phyloP scores from a whole-genome alignment of 108 stramenopile species.

The Nitzschia sp. region DNA sequence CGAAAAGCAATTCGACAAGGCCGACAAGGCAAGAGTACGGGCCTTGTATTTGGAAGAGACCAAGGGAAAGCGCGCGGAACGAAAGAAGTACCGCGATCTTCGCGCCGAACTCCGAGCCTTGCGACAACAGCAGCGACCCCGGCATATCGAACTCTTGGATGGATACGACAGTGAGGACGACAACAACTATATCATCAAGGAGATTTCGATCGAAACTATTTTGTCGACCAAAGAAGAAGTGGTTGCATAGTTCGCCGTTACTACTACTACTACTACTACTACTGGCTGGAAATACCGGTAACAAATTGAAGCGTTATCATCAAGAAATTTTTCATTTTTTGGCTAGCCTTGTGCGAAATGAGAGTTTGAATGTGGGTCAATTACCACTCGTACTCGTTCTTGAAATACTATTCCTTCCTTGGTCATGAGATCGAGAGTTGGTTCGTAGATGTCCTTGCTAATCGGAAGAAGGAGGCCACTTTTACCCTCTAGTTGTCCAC shows the following conservation, averaged over 20 bases:
- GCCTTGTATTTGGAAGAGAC: slow-evolving; percentile 81
- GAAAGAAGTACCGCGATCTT: slow-evolving; percentile 66
- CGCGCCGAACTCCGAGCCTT: slow-evolving; percentile 59
- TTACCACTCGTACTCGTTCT: slow-evolving; percentile 14
- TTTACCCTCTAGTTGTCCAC: slow-evolving; percentile 26
- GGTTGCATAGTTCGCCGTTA: slow-evolving; percentile 41
- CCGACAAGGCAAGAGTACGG: slow-evolving; percentile 88
- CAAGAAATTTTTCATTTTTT: too few species aligned
- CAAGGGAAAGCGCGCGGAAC: slow-evolving; percentile 77
- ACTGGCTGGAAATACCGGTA: not conserved
- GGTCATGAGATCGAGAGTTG: slow-evolving; percentile 22
- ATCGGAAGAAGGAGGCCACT: slow-evolving; percentile 37
- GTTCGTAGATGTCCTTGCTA: slow-evolving; percentile 24
- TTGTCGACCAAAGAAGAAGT: slow-evolving; percentile 84
- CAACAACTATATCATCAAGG: slow-evolving; percentile 55
- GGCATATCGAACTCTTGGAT: slow-evolving; percentile 61
- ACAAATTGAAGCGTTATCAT: not conserved
- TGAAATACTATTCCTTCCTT: slow-evolving; percentile 44
- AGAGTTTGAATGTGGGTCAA: too few species aligned
- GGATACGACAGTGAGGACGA: slow-evolving; percentile 91
- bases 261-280: not conserved
- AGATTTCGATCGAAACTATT: slow-evolving; percentile 76
- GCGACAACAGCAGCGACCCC: slow-evolving; percentile 60
- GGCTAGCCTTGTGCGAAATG: too few species aligned
- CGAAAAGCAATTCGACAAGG: slow-evolving; percentile 95